Percentiles rank a stretch among this genome's conserved stretches.
These are phyloP conservation scores for Diaporthe batatas DNA, from an alignment of 2,329 filamentous ascomycete species.

Conservation along the genomic window DNA sequence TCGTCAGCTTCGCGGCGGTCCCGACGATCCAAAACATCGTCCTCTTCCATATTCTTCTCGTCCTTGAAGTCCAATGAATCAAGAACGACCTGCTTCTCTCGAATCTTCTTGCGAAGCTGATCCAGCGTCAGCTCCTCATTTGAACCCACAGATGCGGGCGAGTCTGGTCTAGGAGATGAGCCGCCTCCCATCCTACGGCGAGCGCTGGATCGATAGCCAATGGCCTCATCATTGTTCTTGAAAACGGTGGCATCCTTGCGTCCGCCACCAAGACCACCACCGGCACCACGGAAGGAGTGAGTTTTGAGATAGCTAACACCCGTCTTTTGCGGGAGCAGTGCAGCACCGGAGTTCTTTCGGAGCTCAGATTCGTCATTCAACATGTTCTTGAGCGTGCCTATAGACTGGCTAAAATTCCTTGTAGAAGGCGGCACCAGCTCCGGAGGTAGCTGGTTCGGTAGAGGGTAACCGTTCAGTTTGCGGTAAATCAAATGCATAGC, in stretches of 20 bases:
- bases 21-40: conserved; percentile 89
- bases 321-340: conserved; percentile 92
- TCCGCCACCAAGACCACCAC: conserved; percentile 67
- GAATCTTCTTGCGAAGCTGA: conserved; percentile 91
- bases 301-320: conserved; percentile 98
- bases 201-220: conserved; percentile 94
- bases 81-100: conserved; percentile 92
- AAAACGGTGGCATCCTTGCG: conserved; percentile 97
- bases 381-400: conserved; percentile 92
- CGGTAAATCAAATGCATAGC: conserved; percentile 99
- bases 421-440: conserved; percentile 96
- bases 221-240: conserved; percentile 93
- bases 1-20: conserved; percentile 95
- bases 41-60: conserved; percentile 89
- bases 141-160: conserved; percentile 76
- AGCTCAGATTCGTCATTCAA: conserved; percentile 90
- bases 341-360: conserved; percentile 89
- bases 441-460: conserved; percentile 87
- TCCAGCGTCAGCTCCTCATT: conserved; percentile 88
- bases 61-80: conserved; percentile 98
- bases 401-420: conserved; percentile 91
- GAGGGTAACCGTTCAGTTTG: conserved; percentile 94
- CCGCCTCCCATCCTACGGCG: conserved; percentile 83
- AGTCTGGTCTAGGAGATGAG: conserved; percentile 83
- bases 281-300: conserved; percentile 83